phyloP scores from a whole-genome alignment of 306 rosid species.

The Cicer chorassanicum region DNA sequence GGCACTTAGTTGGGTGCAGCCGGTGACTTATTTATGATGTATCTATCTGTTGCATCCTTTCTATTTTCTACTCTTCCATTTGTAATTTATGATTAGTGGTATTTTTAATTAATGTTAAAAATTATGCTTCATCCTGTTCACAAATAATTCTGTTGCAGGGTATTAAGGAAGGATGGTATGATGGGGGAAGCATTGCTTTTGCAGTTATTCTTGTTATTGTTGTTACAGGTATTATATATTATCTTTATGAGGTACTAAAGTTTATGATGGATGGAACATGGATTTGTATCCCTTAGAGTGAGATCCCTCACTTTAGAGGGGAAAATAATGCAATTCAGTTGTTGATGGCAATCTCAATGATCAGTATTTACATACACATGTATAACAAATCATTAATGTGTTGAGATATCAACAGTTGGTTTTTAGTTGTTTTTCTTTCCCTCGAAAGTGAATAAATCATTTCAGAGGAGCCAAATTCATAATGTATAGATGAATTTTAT shows the following conservation, averaged over 20 bases:
- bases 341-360: not conserved
- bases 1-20: slow-evolving; percentile 16
- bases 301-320: not conserved
- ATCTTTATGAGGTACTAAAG: slow-evolving; percentile 21
- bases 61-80: slow-evolving; percentile 4
- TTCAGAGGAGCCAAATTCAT: not conserved
- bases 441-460: not conserved
- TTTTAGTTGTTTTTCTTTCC: slow-evolving; percentile 3
- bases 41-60: not conserved
- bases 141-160: slow-evolving; percentile 61
- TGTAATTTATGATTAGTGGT: slow-evolving; percentile 34
- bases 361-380: not conserved
- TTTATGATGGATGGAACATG: slow-evolving; percentile 7
- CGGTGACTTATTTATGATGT: not conserved
- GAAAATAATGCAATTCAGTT: slow-evolving; percentile 1
- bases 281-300: not conserved
- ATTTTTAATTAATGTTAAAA: slow-evolving; percentile 20
- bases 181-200: slow-evolving; percentile 99
- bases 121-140: slow-evolving; percentile 4
- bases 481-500: not conserved
- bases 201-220: slow-evolving; percentile 94
- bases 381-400: not conserved
- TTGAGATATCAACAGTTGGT: not conserved
- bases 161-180: slow-evolving; percentile 96
- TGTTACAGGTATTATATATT: slow-evolving; percentile 72